Base-by-base conservation (phyloP, 164 flowering plant species). In the Pachysandra terminalis region DNA sequence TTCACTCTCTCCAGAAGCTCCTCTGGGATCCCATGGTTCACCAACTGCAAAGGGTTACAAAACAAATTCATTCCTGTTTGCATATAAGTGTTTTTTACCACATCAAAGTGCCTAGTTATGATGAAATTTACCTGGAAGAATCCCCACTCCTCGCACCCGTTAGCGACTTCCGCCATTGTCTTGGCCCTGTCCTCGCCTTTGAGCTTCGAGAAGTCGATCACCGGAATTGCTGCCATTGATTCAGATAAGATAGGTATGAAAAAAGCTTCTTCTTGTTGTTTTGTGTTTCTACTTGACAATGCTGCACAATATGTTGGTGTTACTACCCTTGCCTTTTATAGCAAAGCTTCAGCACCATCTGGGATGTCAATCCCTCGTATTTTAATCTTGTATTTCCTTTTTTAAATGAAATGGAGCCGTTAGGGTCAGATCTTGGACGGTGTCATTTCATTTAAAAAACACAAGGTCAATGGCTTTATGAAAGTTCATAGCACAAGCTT, bases 1-100 rank as follows among this genome's bases (percentile, higher is more conserved):
- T 89, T 91, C 82, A 90, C 97, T 80, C 81, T 84, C 73, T 90
- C 91, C 63, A 93, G 75, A 0, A 93, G 87, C 80, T 93, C 96
- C 74, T 76, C 81, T 4, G 92, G 58, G 66, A 91, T 84, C 55
- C 98, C 98, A 85, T 90, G 97, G 79, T 91, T 93, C 78, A 88
- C 82, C 87, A 93, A 69, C 98, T 91, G 83, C 73, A 66, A 13
- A 55, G 21, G 51, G 48, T 17, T 0, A 56, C 0, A 56, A 56
- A 19, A 32, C 37, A 32, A n/a, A 32, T 32, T 32, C 5, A 32
- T 32, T 32, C n/a, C 3, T 32, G 37, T 32, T 32, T 32, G 3
- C 37, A 32, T 32, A 32, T 32, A 32, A 7, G 37, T 7, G 37
- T 3, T 32, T 32, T 7, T 32, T n/a, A n/a, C 37, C 7, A 32